These are phyloP conservation scores for Davidsoniella virescens DNA, from an alignment of 2,329 filamentous ascomycete species.

Conservation along the genomic window DNA sequence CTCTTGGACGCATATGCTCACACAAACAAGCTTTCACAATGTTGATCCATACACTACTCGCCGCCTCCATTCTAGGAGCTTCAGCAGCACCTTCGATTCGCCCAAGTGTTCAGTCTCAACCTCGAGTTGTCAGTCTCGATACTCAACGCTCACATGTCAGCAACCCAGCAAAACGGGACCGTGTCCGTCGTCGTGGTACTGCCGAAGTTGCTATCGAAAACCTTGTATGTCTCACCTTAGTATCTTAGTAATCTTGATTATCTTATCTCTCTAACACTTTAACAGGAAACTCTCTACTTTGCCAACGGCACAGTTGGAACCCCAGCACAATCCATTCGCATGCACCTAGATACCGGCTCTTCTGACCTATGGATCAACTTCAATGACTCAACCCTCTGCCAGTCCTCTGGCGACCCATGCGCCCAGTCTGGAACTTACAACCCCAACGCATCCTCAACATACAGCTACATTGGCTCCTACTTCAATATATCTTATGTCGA, in stretches of 20 bases:
- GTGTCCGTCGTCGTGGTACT: constrained; percentile 27
- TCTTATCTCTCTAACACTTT: constrained; percentile 14
- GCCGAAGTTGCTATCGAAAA: constrained; percentile 37
- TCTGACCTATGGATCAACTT: constrained; percentile 60
- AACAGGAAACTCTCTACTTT: constrained; percentile 45
- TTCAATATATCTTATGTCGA: constrained; percentile 88
- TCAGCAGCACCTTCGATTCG: constrained; percentile 1
- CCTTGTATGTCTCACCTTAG: constrained; percentile 26
- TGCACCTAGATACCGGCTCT: constrained; percentile 53
- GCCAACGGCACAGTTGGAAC: constrained; percentile 48
- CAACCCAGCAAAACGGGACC: constrained; percentile 29
- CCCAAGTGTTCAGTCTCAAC: constrained; percentile 17
- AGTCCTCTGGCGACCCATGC: constrained; percentile 33
- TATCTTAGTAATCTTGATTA: background rate
- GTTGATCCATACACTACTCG: constrained; percentile 5
- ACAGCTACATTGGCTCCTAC: constrained; percentile 51
- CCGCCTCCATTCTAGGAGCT: constrained; percentile 3
- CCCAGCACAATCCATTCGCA: constrained; percentile 37
- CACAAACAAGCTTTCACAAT: background rate
- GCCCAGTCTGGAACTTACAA: constrained; percentile 47
- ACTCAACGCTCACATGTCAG: constrained; percentile 23
- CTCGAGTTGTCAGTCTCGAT: constrained; percentile 30
- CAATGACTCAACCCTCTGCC: constrained; percentile 43
- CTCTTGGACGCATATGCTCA: background rate
- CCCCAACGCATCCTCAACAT: constrained; percentile 59